Conservation (phyloP, 202 grass and related monocot genomes). For the Cymbopogon flexuosus region DNA sequence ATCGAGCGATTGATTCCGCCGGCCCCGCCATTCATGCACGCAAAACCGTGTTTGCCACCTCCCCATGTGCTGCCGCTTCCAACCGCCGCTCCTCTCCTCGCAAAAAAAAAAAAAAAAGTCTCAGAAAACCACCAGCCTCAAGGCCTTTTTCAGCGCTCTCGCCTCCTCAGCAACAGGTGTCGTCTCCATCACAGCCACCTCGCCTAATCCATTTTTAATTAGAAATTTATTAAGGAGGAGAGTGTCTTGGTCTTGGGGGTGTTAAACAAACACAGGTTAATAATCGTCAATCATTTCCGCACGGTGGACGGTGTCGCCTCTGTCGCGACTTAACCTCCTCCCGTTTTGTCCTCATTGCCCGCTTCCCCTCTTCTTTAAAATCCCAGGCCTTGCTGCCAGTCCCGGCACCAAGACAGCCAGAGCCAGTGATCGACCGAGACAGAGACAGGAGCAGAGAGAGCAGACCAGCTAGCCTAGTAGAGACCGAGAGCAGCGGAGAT, state of each 20-base stretch:
- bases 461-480: background rate
- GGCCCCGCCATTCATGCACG: conserved; percentile 49
- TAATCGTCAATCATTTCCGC: conserved; percentile 33
- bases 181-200: conserved; percentile 9
- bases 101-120: background rate
- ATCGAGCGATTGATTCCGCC: conserved; percentile 40
- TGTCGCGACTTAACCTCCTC: conserved; percentile 34
- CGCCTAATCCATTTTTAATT: background rate
- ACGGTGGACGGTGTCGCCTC: conserved; percentile 32
- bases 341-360: conserved; percentile 35
- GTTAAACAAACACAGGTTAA: conserved; percentile 11
- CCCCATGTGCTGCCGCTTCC: conserved; percentile 55
- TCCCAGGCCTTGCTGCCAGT: background rate
- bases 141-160: background rate
- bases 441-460: background rate
- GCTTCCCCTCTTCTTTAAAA: conserved; percentile 43
- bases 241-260: background rate
- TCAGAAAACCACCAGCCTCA: background rate
- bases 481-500: conserved; percentile 12
- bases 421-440: background rate
- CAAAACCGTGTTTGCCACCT: conserved; percentile 49
- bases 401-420: background rate
- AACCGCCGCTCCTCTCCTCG: conserved; percentile 4
- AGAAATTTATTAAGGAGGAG: background rate
- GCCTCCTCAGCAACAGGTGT: conserved; percentile 20